Evolutionary conservation across 2,329 filamentous ascomycete species (phyloP).

Genomic region (Lasiodiplodia sp.): DNA sequence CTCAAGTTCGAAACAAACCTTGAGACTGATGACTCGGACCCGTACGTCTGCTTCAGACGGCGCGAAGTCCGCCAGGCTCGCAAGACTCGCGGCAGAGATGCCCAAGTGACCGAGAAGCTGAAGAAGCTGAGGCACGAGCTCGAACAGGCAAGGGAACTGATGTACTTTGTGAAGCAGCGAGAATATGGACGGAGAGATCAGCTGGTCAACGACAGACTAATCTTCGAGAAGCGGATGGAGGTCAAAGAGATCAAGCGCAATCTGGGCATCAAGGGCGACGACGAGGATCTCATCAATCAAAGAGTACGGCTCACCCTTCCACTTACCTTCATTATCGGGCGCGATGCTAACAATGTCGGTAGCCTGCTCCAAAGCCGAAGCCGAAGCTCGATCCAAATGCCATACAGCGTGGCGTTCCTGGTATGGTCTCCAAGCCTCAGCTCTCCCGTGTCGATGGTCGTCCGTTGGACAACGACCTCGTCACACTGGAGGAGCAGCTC

Average conservation of each 20-base stretch:
- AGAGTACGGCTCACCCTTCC: conserved; percentile 68
- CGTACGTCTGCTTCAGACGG: conserved; percentile 96
- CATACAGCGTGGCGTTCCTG: conserved; percentile 72
- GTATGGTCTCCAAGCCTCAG: conserved; percentile 51
- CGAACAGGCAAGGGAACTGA: conserved; percentile 83
- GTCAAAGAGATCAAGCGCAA: conserved; percentile 90
- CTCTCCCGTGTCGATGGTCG: conserved; percentile 71
- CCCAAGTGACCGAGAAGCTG: conserved; percentile 92
- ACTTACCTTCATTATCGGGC: not conserved
- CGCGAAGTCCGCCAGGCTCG: conserved; percentile 93
- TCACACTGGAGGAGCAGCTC: conserved; percentile 76
- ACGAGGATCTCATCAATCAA: conserved; percentile 90
- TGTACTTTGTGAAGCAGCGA: conserved; percentile 78
- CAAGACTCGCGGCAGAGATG: conserved; percentile 93
- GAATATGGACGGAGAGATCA: conserved; percentile 81
- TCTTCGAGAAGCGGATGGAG: conserved; percentile 83
- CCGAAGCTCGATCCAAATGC: conserved; percentile 66
- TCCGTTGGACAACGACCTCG: conserved; percentile 75
- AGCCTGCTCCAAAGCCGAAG: conserved; percentile 54
- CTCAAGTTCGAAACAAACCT: conserved; percentile 95
- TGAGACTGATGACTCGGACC: conserved; percentile 94
- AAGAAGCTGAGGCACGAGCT: conserved; percentile 90
- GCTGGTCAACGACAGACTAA: conserved; percentile 73
- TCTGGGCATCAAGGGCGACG: conserved; percentile 87
- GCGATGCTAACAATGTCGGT: conserved; percentile 35